A percentile compares a stretch with the other conserved stretches of the same genome.
phyloP scores from a whole-genome alignment of 305 asterid species.

The Ajuga reptans region DNA sequence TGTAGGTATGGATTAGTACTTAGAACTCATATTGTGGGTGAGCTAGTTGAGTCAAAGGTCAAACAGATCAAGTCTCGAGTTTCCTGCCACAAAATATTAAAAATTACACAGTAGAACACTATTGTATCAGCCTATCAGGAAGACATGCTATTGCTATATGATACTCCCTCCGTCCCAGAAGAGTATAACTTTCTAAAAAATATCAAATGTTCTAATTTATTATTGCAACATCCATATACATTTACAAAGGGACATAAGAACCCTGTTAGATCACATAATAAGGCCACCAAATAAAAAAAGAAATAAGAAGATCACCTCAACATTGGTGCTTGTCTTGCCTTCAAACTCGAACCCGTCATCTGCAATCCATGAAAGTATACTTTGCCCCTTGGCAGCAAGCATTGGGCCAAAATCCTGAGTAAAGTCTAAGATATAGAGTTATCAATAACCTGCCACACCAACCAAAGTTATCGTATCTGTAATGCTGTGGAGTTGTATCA shows the following conservation, averaged over 20 bases:
- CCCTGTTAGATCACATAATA: not conserved
- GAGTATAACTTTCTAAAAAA: not conserved
- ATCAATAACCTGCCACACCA: conserved; percentile 25
- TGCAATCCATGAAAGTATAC: conserved; percentile 49
- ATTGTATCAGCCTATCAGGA: too few species aligned
- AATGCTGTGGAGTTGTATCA: conserved; percentile 10
- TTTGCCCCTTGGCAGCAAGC: conserved; percentile 59
- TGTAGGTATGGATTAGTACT: not conserved
- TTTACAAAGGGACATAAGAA: too few species aligned
- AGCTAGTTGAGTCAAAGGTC: not conserved
- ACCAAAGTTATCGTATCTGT: not conserved
- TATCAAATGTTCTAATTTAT: not conserved
- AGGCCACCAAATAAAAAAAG: not conserved
- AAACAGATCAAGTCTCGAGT: not conserved
- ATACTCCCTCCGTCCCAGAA: too few species aligned
- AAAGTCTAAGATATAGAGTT: conserved; percentile 39
- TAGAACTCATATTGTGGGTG: not conserved
- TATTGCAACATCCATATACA: not conserved
- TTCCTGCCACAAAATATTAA: not conserved
- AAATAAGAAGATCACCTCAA: conserved; percentile 36
- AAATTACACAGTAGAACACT: not conserved
- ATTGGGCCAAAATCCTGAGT: conserved; percentile 54
- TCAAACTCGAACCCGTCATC: conserved; percentile 66
- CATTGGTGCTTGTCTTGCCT: conserved; percentile 37
- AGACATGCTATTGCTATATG: not conserved